Percentiles rank a stretch among this genome's conserved stretches.
phyloP scores from a whole-genome alignment of 495 filamentous ascomycete genomes.

The Talaromyces ruber region DNA sequence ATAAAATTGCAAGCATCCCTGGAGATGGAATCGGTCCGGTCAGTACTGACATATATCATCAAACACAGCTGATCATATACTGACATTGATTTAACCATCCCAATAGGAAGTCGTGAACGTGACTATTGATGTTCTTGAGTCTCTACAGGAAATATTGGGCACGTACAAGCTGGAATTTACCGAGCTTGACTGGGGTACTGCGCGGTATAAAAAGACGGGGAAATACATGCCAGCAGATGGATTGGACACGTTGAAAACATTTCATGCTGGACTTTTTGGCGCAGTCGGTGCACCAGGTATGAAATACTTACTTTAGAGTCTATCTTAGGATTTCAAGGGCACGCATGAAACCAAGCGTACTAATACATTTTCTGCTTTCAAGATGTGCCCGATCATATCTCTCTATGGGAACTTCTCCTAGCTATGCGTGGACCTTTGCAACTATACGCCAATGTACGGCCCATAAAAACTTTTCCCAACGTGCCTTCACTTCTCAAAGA shows the following conservation, averaged over 20 bases:
- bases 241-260: constrained; percentile 40
- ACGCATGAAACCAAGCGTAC: constrained; percentile 8
- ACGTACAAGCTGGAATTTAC: constrained; percentile 42
- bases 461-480: constrained; percentile 40
- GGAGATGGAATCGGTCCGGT: constrained; percentile 47
- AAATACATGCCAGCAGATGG: constrained; percentile 48
- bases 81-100: neutral
- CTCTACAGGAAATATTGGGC: constrained; percentile 29
- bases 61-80: no score
- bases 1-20: constrained; percentile 42
- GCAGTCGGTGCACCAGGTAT: constrained; percentile 47
- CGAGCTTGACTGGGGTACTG: constrained; percentile 44
- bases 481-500: constrained; percentile 40
- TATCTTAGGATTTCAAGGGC: no score
- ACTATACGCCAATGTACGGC: constrained; percentile 46
- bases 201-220: constrained; percentile 43
- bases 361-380: constrained; percentile 13
- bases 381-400: constrained; percentile 51
- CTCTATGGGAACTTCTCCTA: constrained; percentile 46
- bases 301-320: neutral
- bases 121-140: constrained; percentile 35
- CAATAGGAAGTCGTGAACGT: neutral
- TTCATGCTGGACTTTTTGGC: constrained; percentile 49
- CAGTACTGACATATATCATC: constrained; percentile 26
- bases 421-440: constrained; percentile 35